These are phyloP conservation scores for Schizosaccharomyces osmophilus DNA, from an alignment of 805 yeast species.

Conservation along the genomic window DNA sequence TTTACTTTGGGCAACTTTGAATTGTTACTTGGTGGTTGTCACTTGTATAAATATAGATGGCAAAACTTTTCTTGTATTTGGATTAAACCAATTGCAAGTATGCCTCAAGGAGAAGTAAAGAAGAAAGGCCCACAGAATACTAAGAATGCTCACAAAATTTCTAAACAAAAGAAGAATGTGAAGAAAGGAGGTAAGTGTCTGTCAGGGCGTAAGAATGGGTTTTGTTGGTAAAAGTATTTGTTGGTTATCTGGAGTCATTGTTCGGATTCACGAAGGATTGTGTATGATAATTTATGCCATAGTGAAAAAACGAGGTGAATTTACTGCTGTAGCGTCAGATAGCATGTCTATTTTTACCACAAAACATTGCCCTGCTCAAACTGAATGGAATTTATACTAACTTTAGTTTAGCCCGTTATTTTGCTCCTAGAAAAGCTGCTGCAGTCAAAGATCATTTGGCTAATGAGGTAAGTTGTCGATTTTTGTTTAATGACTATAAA, in stretches of 20 bases:
- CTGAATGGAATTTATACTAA: neutral
- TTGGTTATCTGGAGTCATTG: too few species aligned
- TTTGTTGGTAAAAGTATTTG: too few species aligned
- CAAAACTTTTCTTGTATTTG: too few species aligned
- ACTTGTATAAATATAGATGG: too few species aligned
- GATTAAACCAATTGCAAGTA: neutral
- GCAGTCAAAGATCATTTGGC: neutral
- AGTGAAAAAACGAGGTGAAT: too few species aligned
- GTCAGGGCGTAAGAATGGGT: neutral
- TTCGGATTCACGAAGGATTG: too few species aligned
- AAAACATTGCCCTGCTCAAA: neutral
- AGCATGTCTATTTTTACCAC: too few species aligned
- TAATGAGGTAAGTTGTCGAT: neutral
- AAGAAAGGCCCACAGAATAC: neutral
- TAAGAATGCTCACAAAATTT: neutral
- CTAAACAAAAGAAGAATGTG: neutral
- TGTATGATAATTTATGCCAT: too few species aligned
- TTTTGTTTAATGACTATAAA: neutral
- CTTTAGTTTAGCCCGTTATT: neutral
- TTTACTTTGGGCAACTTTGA: too few species aligned
- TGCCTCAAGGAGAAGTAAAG: constrained; percentile 1
- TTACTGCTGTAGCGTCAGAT: too few species aligned
- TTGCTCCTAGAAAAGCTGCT: neutral
- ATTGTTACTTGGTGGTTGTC: too few species aligned
- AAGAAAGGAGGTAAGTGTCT: neutral